Percentiles rank a stretch among this genome's conserved stretches.
Conservation (phyloP, 1,139 yeast genomes). For the Nakaseomyces bracarensis region DNA sequence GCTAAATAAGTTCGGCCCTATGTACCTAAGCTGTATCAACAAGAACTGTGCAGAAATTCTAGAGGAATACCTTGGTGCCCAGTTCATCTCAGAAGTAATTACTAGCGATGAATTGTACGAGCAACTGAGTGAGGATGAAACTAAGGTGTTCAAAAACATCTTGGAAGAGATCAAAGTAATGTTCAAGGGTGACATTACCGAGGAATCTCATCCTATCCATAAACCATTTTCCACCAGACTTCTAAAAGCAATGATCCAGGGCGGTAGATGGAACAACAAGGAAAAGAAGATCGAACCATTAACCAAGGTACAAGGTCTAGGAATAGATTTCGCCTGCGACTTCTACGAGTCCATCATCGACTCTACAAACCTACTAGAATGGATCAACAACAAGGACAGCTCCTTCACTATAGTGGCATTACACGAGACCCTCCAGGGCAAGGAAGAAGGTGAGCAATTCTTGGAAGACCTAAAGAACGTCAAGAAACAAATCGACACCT, state of each 20-base stretch:
- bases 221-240: conserved; percentile 72
- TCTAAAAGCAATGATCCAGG: conserved; percentile 72
- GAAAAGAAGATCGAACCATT: conserved; percentile 43
- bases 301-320: conserved; percentile 44
- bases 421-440: conserved; percentile 43
- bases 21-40: conserved; percentile 49
- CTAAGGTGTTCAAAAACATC: conserved; percentile 41
- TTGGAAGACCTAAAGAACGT: conserved; percentile 46
- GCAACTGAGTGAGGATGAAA: conserved; percentile 39
- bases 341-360: conserved; percentile 46
- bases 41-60: conserved; percentile 45
- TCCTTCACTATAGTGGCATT: conserved; percentile 74
- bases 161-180: conserved; percentile 50
- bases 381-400: conserved; percentile 69
- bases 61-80: conserved; percentile 70
- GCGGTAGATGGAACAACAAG: conserved; percentile 67
- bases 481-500: conserved; percentile 37
- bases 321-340: conserved; percentile 52
- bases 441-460: conserved; percentile 39
- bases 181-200: conserved; percentile 59
- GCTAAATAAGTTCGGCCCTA: conserved; percentile 55
- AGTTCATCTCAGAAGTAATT: conserved; percentile 68
- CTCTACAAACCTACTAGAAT: conserved; percentile 43
- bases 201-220: conserved; percentile 60
- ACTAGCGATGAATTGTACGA: conserved; percentile 47